These are phyloP conservation scores for Aspergillus japonicus DNA, from an alignment of 2,329 filamentous ascomycete species.

Conservation along the genomic window DNA sequence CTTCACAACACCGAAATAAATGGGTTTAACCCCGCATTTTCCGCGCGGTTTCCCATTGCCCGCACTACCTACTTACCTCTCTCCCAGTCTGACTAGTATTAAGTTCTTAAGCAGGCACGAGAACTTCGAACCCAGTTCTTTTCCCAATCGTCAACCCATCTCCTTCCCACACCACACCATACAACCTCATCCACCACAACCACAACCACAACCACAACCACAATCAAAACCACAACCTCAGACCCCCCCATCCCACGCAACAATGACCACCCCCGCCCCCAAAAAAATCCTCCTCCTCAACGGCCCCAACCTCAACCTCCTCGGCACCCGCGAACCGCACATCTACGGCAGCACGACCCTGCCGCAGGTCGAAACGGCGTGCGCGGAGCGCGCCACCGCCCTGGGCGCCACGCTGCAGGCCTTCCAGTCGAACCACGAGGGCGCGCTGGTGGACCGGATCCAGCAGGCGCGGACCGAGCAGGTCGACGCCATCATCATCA, in stretches of 20 bases:
- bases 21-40: neutral
- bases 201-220: neutral
- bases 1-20: too few relatives aligned
- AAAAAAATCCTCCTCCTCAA: conserved; percentile 68
- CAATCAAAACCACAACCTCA: too few relatives aligned
- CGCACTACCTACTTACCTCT: too few relatives aligned
- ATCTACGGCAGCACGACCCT: conserved; percentile 73
- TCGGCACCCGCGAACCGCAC: conserved; percentile 70
- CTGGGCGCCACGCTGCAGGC: conserved; percentile 54
- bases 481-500: conserved; percentile 66
- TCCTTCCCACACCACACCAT: neutral
- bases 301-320: conserved; percentile 79
- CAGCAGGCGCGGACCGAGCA: conserved; percentile 59
- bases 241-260: too few relatives aligned
- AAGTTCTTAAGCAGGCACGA: too few relatives aligned
- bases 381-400: conserved; percentile 49
- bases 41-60: neutral
- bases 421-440: conserved; percentile 79
- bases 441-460: conserved; percentile 70
- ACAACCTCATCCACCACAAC: neutral
- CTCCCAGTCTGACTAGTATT: too few relatives aligned
- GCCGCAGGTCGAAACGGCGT: conserved; percentile 55
- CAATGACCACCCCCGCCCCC: conserved; percentile 15
- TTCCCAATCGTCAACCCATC: neutral
- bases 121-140: too few relatives aligned